These are phyloP conservation scores for Phytomonas francai DNA, from an alignment of 208 protist genomes.

Conservation along the genomic window DNA sequence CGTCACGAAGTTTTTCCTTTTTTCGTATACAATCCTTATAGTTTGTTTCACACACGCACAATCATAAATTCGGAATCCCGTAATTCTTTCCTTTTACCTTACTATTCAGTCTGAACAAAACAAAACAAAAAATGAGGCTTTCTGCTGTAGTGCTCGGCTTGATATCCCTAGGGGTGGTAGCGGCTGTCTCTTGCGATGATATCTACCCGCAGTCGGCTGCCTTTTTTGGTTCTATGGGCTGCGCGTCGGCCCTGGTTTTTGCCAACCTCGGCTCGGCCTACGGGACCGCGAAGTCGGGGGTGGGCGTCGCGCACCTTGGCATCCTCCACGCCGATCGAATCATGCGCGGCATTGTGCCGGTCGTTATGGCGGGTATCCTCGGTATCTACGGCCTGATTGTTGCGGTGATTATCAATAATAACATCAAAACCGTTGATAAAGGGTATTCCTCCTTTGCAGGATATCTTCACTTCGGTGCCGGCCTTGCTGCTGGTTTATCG, in stretches of 20 bases:
- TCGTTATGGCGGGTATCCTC: constrained; percentile 96
- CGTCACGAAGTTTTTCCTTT: background rate
- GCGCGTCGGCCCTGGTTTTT: constrained; percentile 84
- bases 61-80: background rate
- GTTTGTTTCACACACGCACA: background rate
- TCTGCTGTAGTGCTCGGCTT: constrained; percentile 14
- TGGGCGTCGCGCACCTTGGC: constrained; percentile 96
- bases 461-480: constrained; percentile 84
- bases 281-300: constrained; percentile 96
- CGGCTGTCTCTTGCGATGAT: constrained; percentile 49
- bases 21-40: background rate
- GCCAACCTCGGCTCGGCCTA: constrained; percentile 97
- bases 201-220: constrained; percentile 82
- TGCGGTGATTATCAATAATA: constrained; percentile 95
- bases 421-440: constrained; percentile 64
- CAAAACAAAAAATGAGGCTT: constrained; percentile 3
- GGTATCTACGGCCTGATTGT: constrained; percentile 99
- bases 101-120: background rate
- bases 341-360: constrained; percentile 91
- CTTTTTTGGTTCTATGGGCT: constrained; percentile 96
- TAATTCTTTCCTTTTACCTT: constrained; percentile 1
- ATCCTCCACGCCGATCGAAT: constrained; percentile 94
- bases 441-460: constrained; percentile 68
- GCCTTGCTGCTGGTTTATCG: constrained; percentile 93
- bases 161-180: constrained; percentile 20